These are phyloP conservation scores for Lentinula aciculospora DNA, from an alignment of 768 basidiomycete genomes.

Conservation along the genomic window DNA sequence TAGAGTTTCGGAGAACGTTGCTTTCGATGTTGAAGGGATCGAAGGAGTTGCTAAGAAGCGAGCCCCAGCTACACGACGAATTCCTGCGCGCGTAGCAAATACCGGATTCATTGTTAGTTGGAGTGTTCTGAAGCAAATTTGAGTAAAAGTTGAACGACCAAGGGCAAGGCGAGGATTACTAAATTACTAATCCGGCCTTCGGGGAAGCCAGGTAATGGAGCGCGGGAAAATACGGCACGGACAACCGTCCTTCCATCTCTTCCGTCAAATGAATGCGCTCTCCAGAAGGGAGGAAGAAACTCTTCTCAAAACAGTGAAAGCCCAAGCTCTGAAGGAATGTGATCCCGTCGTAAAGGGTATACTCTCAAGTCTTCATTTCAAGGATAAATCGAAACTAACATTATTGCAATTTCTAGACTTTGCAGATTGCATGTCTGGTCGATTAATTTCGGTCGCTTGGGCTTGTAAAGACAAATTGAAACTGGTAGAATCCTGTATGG, in stretches of 20 bases:
- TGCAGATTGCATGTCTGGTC: conserved; percentile 76
- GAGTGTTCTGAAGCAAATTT: neutral
- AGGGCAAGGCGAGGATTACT: neutral
- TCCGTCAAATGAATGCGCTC: conserved; percentile 63
- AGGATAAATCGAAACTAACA: conserved; percentile 4
- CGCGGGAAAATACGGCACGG: neutral
- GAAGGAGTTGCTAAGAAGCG: conserved; percentile 47
- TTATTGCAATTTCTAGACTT: conserved; percentile 50
- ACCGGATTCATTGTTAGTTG: conserved; percentile 9
- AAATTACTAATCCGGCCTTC: neutral
- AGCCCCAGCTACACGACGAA: conserved; percentile 16
- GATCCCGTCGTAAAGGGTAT: conserved; percentile 70
- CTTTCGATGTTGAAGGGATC: conserved; percentile 25
- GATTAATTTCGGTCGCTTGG: conserved; percentile 84
- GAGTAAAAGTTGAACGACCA: neutral
- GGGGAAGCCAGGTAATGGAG: neutral
- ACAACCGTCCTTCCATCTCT: neutral
- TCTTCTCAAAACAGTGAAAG: conserved; percentile 76
- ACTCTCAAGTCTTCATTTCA: conserved; percentile 4
- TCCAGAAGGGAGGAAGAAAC: conserved; percentile 87
- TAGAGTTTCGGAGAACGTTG: conserved; percentile 46
- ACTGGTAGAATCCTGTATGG: conserved; percentile 72
- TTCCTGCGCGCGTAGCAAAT: conserved; percentile 4
- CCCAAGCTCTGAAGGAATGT: conserved; percentile 73
- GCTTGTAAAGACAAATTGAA: conserved; percentile 67